Conservation (phyloP, 192 early-diverging fungal species). For the Gorgonomyces haynaldii region DNA sequence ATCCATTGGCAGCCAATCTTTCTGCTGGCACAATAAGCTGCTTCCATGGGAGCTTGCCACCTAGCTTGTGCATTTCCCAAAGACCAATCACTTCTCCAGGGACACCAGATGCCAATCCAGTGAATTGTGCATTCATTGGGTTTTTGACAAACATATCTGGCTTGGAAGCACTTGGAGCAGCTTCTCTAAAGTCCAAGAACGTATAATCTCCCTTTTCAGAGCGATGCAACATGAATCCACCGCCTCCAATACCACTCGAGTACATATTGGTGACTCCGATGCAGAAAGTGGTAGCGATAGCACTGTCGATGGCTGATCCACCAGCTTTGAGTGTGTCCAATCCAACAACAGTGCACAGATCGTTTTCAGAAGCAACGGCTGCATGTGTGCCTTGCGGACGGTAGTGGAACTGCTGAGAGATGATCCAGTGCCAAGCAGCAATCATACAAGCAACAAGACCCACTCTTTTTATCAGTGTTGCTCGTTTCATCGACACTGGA, state of each 20-base stretch:
- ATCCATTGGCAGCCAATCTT: conserved; percentile 64
- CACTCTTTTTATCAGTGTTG: too few relatives aligned
- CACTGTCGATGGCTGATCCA: conserved; percentile 82
- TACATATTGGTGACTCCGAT: conserved; percentile 82
- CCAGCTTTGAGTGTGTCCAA: conserved; percentile 59
- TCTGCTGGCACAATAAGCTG: conserved; percentile 68
- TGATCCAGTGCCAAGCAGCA: too few relatives aligned
- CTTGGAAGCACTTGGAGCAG: conserved; percentile 60
- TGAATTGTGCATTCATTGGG: conserved; percentile 55
- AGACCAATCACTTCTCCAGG: conserved; percentile 88
- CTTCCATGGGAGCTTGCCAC: conserved; percentile 77
- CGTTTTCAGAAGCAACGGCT: conserved; percentile 8
- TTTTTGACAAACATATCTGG: conserved; percentile 70
- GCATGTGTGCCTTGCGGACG: too few relatives aligned
- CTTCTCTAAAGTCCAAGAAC: conserved; percentile 82
- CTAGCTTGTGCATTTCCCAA: conserved; percentile 58
- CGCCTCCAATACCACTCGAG: conserved; percentile 85
- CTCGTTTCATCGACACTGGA: too few relatives aligned
- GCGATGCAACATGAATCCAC: conserved; percentile 85
- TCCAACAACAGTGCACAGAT: conserved; percentile 19
- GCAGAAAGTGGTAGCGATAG: conserved; percentile 69
- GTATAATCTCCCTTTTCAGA: conserved; percentile 29
- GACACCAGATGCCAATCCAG: conserved; percentile 63
- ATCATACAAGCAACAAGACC: too few relatives aligned
- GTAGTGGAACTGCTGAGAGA: too few relatives aligned